Evolutionary conservation across 306 rosid species (phyloP).

Genomic region (Inga oerstediana): DNA sequence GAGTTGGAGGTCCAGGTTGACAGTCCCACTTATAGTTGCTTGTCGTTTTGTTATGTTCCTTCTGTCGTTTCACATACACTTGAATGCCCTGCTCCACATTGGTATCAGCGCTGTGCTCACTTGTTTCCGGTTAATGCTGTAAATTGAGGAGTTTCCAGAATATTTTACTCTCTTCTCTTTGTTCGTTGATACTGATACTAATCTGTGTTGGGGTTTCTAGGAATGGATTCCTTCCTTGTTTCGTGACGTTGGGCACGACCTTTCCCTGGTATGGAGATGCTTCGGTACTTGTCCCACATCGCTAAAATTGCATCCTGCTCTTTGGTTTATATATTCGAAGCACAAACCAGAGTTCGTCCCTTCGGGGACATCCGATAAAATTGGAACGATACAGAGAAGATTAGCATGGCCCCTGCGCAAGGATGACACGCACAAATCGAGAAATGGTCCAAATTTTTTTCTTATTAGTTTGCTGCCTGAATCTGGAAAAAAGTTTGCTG

Average conservation of each 20-base stretch:
- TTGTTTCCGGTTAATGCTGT: not conserved
- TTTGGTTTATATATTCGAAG: not conserved
- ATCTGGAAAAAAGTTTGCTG: not conserved
- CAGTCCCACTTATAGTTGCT: not conserved
- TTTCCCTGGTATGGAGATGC: not conserved
- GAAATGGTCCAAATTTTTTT: not conserved
- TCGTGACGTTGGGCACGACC: not conserved
- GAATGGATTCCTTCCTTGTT: not conserved
- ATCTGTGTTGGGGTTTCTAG: not conserved
- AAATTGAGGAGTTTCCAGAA: not conserved
- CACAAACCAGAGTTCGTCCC: not conserved
- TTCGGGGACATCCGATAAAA: not conserved
- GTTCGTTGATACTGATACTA: not conserved
- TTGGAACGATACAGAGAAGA: not conserved
- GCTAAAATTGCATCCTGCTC: not conserved
- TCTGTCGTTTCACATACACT: not conserved
- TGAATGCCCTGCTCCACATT: not conserved
- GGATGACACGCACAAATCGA: constrained; percentile 3
- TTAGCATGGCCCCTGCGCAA: constrained; percentile 1
- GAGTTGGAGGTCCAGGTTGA: not conserved
- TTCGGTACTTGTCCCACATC: not conserved
- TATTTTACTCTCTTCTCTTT: not conserved
- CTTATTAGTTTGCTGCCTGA: not conserved
- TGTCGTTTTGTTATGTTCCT: not conserved
- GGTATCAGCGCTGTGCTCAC: not conserved